Percentiles rank a stretch among this genome's conserved stretches.
phyloP scores from a whole-genome alignment of 805 yeast species.

The Ogataea trehalophila region DNA sequence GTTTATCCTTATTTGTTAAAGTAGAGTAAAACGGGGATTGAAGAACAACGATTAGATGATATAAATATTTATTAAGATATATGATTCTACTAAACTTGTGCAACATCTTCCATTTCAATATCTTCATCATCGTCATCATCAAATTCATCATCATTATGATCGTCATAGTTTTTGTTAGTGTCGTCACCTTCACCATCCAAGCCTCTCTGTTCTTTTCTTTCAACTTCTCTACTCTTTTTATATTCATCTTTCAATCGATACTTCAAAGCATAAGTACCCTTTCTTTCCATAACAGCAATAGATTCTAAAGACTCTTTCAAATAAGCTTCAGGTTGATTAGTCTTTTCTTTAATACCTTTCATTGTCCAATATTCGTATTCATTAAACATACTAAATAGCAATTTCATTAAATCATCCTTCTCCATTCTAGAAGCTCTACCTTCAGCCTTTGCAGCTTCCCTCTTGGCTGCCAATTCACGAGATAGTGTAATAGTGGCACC shows the following conservation, averaged over 20 bases:
- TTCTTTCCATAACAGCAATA: slow-evolving; percentile 83
- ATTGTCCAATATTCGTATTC: slow-evolving; percentile 96
- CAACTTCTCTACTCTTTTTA: slow-evolving; percentile 72
- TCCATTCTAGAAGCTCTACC: slow-evolving; percentile 95
- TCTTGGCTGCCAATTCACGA: slow-evolving; percentile 48
- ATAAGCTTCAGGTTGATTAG: slow-evolving; percentile 92
- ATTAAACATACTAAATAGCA: slow-evolving; percentile 83
- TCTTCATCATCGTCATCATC: slow-evolving; percentile 68
- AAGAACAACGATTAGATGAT: no score
- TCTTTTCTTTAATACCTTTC: slow-evolving; percentile 89
- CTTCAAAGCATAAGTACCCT: slow-evolving; percentile 93
- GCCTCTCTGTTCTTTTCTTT: slow-evolving; percentile 53
- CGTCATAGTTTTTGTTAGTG: slow-evolving; percentile 19
- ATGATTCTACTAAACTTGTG: slow-evolving; percentile 25
- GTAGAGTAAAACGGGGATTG: no score
- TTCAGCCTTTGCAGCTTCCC: slow-evolving; percentile 51
- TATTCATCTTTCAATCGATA: slow-evolving; percentile 89
- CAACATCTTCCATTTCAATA: slow-evolving; percentile 72
- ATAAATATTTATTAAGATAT: no score
- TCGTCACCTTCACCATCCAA: slow-evolving; percentile 45
- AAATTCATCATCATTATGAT: slow-evolving; percentile 34
- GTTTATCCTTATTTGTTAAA: no score
- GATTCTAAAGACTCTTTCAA: slow-evolving; percentile 86
- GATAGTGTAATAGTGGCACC: slow-evolving; percentile 67
- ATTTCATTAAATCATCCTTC: slow-evolving; percentile 82